Evolutionary conservation across 345 rosid genomes (phyloP).

Genomic region (Erodium maritimum): DNA sequence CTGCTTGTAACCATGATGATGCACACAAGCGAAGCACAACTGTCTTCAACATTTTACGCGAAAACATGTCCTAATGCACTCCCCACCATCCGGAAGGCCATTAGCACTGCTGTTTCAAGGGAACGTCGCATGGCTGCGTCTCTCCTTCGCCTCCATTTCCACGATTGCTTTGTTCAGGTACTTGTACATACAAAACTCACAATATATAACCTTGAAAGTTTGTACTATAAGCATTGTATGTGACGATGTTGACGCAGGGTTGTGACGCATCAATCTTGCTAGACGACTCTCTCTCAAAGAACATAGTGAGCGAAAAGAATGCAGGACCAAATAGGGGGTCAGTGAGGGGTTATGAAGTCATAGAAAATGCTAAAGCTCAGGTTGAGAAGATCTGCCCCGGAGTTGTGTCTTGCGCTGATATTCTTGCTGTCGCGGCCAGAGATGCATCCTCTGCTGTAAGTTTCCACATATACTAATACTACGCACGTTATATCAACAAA

Average conservation of each 20-base stretch:
- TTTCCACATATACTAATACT: not conserved
- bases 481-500: no score
- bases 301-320: slow-evolving; percentile 39
- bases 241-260: not conserved
- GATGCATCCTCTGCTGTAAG: slow-evolving; percentile 51
- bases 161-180: not conserved
- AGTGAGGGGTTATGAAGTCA: slow-evolving; percentile 59
- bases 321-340: slow-evolving; percentile 59
- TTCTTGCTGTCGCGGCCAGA: slow-evolving; percentile 58
- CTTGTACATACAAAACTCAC: not conserved
- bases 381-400: slow-evolving; percentile 74
- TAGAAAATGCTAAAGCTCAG: slow-evolving; percentile 57
- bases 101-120: not conserved
- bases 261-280: not conserved
- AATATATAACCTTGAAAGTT: no score
- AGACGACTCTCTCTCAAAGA: not conserved
- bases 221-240: no score
- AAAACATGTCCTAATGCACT: slow-evolving; percentile 2
- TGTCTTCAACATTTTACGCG: not conserved
- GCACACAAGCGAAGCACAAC: not conserved
- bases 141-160: not conserved
- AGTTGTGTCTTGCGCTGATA: slow-evolving; percentile 79
- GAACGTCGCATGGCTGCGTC: slow-evolving; percentile 1
- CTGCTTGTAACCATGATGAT: not conserved
- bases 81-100: not conserved